Evolutionary conservation across 371 early-diverging fungal species (phyloP), one percentile per base, ranked within the genome.

Genomic region (Zychaea mexicana): DNA sequence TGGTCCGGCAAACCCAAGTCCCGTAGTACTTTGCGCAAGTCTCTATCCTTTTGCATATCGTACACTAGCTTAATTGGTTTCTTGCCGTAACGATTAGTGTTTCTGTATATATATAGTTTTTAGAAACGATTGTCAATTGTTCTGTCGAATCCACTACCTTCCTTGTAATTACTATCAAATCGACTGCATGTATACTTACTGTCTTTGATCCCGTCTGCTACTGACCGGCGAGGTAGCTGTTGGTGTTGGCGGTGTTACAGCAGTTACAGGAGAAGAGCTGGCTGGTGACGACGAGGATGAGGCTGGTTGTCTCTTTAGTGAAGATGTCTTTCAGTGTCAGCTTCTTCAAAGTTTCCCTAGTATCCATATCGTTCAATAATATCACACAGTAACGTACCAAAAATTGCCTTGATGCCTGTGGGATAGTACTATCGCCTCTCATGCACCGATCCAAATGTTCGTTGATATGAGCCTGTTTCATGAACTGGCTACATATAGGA

Each of bases 1-100:
- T 78, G 70, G 19, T 75, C 60, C 8, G 86, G 69, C n/a, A 90
- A 64, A 0, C 86, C 88, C 10, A 86, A 73, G 36, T 88, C 84
- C 77, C 67, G 66, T 8, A 84, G 58, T 36, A 74, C 66, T 42
- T 64, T 65, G 21, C 71, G 54, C 30, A 84, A 62, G 46, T 79
- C 73, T 45, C 75, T 77, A 13, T 76, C 81, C 12, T 72, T 82
- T 28, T 76, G 60, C n/a, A 84, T 71, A 19, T 68, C 67, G 47
- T 84, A 82, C 0, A 74, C 74, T 24, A 80, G 24, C 39, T 82
- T 84, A 10, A 76, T 69, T 10, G 78, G 76, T 55, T 80, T 83
- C 26, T 59, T 68, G 9, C 55, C 60, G 15, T 42, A 42, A 42
- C 12, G 32, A 31, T 54, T 15, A n/a, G 17, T 8, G 3, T 54